phyloP scores from a whole-genome alignment of 2,329 filamentous ascomycete genomes.

The Coccinonectria pachysandricola region DNA sequence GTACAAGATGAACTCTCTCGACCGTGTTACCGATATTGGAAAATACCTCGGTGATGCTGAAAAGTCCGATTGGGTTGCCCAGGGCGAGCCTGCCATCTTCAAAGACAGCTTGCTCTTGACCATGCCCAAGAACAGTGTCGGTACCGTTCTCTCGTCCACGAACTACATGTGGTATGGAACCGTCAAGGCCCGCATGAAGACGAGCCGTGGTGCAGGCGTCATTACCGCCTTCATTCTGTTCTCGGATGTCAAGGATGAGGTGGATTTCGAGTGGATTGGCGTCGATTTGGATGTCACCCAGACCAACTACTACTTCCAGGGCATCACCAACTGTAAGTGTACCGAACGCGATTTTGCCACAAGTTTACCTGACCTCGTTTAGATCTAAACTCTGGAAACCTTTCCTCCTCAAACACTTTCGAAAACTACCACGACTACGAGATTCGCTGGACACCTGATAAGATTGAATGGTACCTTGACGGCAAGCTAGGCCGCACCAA shows the following conservation, averaged over 20 bases:
- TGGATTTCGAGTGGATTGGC: slow-evolving; percentile 93
- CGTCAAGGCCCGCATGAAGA: slow-evolving; percentile 76
- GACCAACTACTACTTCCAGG: slow-evolving; percentile 96
- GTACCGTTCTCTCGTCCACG: slow-evolving; percentile 75
- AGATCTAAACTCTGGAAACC: slow-evolving; percentile 70
- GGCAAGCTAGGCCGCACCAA: slow-evolving; percentile 65
- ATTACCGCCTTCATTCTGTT: slow-evolving; percentile 96
- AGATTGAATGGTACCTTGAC: slow-evolving; percentile 79
- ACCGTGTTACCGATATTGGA: slow-evolving; percentile 57
- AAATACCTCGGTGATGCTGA: slow-evolving; percentile 79
- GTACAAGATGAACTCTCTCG: slow-evolving; percentile 63
- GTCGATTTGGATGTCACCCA: slow-evolving; percentile 67
- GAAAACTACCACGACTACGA: slow-evolving; percentile 79
- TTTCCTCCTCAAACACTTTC: slow-evolving; percentile 61
- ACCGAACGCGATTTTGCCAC: too few species aligned
- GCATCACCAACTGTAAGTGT: slow-evolving; percentile 73
- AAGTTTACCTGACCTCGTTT: slow-evolving; percentile 1
- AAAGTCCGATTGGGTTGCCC: slow-evolving; percentile 78
- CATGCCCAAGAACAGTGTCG: slow-evolving; percentile 76
- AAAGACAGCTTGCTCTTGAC: slow-evolving; percentile 69
- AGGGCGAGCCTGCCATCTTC: slow-evolving; percentile 62
- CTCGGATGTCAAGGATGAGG: slow-evolving; percentile 94
- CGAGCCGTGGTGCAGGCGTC: slow-evolving; percentile 74
- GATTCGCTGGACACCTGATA: slow-evolving; percentile 83
- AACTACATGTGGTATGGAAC: slow-evolving; percentile 97